phyloP scores from a whole-genome alignment of 106 monocot genomes.

The Dactylorhiza incarnata region DNA sequence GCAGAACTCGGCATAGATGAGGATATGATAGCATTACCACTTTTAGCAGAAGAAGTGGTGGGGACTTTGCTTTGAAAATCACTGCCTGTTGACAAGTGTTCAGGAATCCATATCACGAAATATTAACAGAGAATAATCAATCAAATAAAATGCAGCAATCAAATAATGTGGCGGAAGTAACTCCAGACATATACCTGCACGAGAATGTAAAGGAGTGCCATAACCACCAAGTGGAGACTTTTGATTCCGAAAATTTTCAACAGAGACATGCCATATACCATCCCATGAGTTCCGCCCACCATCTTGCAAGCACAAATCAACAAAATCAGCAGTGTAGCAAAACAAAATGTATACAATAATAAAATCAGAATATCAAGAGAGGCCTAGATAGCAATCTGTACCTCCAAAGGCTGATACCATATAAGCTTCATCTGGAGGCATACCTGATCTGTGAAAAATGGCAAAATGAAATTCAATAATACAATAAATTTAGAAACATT shows the following conservation, averaged over 20 bases:
- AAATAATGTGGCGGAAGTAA: slow-evolving; percentile 17
- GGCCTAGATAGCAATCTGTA: slow-evolving; percentile 47
- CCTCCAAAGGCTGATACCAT: slow-evolving; percentile 88
- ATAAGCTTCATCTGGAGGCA: slow-evolving; percentile 73
- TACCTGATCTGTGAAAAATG: slow-evolving; percentile 57
- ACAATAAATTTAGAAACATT: not conserved
- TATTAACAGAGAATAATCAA: not conserved
- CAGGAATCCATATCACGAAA: slow-evolving; percentile 19
- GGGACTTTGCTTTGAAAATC: slow-evolving; percentile 39
- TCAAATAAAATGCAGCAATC: not conserved
- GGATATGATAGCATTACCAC: slow-evolving; percentile 24
- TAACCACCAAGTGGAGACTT: slow-evolving; percentile 41
- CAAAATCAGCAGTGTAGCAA: not conserved
- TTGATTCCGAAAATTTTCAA: slow-evolving; percentile 47
- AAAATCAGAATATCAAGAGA: slow-evolving; percentile 11
- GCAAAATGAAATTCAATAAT: not conserved
- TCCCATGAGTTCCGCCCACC: slow-evolving; percentile 63
- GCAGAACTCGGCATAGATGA: slow-evolving; percentile 22
- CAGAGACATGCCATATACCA: slow-evolving; percentile 45
- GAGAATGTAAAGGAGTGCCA: slow-evolving; percentile 14
- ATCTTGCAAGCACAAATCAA: slow-evolving; percentile 26
- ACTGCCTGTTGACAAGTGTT: slow-evolving; percentile 26
- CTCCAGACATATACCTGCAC: slow-evolving; percentile 8
- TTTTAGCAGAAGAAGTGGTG: slow-evolving; percentile 18
- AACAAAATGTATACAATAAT: not conserved